Conservation (phyloP, 129 eudicot genomes). For the Tagetes erecta region DNA sequence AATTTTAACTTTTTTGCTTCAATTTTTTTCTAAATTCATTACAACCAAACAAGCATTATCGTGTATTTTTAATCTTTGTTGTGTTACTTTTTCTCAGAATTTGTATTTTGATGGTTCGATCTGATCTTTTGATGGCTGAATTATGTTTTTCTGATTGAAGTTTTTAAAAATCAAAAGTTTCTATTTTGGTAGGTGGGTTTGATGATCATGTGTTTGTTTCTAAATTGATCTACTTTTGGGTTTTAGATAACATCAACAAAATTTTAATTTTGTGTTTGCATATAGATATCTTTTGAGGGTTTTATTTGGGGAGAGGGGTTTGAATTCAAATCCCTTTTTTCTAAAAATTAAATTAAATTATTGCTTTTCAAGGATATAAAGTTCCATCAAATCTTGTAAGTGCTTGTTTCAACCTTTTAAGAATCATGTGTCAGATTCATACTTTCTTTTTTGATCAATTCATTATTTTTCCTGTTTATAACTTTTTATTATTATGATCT, state of each 20-base stretch:
- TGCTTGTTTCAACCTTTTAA: slow-evolving; percentile 17
- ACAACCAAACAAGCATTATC: slow-evolving; percentile 35
- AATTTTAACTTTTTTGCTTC: background rate
- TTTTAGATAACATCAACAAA: slow-evolving; percentile 19
- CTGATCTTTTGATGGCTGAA: slow-evolving; percentile 26
- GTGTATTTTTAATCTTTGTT: background rate
- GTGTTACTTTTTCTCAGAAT: slow-evolving; percentile 20
- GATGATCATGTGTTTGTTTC: slow-evolving; percentile 32
- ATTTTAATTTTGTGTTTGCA: background rate
- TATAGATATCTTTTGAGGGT: slow-evolving; percentile 33
- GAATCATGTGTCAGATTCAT: slow-evolving; percentile 33
- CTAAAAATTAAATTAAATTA: slow-evolving; percentile 10
- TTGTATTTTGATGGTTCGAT: slow-evolving; percentile 39
- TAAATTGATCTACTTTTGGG: slow-evolving; percentile 40
- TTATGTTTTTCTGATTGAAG: slow-evolving; percentile 7
- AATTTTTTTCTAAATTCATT: slow-evolving; percentile 25
- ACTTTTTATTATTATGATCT: slow-evolving; percentile 18
- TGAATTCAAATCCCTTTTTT: slow-evolving; percentile 19
- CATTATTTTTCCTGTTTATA: background rate
- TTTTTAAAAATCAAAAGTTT: background rate
- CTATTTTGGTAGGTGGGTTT: slow-evolving; percentile 26
- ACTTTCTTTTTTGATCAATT: slow-evolving; percentile 12
- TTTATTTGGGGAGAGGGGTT: slow-evolving; percentile 44
- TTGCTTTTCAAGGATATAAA: slow-evolving; percentile 16
- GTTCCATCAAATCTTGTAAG: slow-evolving; percentile 20